Percentiles rank a stretch among this genome's conserved stretches.
Conservation (phyloP, 176 grass and related monocot genomes). For the Echinochloa phyllopogon region DNA sequence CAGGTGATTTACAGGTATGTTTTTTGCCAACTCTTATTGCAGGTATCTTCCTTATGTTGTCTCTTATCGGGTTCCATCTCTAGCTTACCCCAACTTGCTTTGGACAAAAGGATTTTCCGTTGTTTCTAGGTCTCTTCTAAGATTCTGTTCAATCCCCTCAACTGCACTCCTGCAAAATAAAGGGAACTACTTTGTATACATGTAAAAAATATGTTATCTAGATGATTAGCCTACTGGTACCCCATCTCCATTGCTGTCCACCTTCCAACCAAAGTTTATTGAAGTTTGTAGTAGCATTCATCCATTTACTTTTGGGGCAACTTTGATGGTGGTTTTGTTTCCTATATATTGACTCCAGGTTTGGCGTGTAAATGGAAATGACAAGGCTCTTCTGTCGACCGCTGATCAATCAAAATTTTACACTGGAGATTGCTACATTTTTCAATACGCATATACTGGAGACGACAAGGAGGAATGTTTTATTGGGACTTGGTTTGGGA, state of each 20-base stretch:
- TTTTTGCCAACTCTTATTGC: conserved; percentile 18
- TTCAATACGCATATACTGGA: conserved; percentile 87
- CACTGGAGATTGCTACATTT: conserved; percentile 92
- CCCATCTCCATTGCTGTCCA: conserved; percentile 1
- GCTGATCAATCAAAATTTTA: conserved; percentile 81
- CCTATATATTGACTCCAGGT: conserved; percentile 61
- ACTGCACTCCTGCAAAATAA: conserved; percentile 12
- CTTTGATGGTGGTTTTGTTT: conserved; percentile 37
- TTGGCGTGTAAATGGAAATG: conserved; percentile 82
- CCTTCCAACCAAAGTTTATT: background rate
- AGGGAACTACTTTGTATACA: background rate
- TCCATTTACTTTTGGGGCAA: conserved; percentile 33
- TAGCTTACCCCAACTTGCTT: background rate
- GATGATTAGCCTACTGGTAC: background rate
- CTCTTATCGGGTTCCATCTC: background rate
- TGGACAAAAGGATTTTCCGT: background rate
- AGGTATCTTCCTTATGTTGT: background rate
- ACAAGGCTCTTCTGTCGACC: conserved; percentile 66
- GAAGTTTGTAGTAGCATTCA: background rate
- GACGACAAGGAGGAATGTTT: conserved; percentile 90
- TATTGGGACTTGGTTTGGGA: conserved; percentile 97
- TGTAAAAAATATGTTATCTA: background rate
- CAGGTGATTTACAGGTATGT: conserved; percentile 86
- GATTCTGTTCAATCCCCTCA: background rate
- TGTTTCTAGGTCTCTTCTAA: conserved; percentile 3